Conservation (phyloP, 2,329 filamentous ascomycete genomes). For the Aureobasidium sp. region DNA sequence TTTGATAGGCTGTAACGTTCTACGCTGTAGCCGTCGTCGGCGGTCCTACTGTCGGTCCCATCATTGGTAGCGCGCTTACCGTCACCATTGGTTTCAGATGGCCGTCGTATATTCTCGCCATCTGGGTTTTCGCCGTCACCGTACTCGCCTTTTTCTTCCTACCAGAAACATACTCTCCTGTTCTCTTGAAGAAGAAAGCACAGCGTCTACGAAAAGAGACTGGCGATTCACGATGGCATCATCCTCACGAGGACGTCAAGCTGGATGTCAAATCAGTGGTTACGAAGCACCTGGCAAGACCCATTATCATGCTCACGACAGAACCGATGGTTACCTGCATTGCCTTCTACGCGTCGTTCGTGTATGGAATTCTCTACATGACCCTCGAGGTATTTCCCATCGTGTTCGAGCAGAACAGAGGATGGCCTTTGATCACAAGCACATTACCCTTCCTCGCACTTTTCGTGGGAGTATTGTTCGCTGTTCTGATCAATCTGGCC, state of each 20-base stretch:
- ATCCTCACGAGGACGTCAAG: slow-evolving; percentile 37
- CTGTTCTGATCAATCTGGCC: slow-evolving; percentile 33
- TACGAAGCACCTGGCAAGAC: slow-evolving; percentile 35
- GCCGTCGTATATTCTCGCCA: slow-evolving; percentile 37
- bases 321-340: slow-evolving; percentile 41
- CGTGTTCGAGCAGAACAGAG: slow-evolving; percentile 35
- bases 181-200: slow-evolving; percentile 33
- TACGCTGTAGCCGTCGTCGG: slow-evolving; percentile 32
- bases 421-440: slow-evolving; percentile 33
- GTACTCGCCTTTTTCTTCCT: slow-evolving; percentile 23
- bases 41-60: slow-evolving; percentile 34
- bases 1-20: slow-evolving; percentile 25
- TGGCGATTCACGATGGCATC: slow-evolving; percentile 31
- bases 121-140: slow-evolving; percentile 27
- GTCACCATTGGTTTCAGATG: slow-evolving; percentile 37
- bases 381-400: slow-evolving; percentile 41
- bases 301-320: slow-evolving; percentile 36
- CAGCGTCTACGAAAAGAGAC: slow-evolving; percentile 29
- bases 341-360: slow-evolving; percentile 37
- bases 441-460: slow-evolving; percentile 39
- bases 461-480: slow-evolving; percentile 35
- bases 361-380: slow-evolving; percentile 40
- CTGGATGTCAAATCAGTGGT: slow-evolving; percentile 32
- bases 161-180: slow-evolving; percentile 32
- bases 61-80: slow-evolving; percentile 33